Evolutionary conservation across 169 alveolate genomes (phyloP).

Genomic region (Plasmodium sp.): DNA sequence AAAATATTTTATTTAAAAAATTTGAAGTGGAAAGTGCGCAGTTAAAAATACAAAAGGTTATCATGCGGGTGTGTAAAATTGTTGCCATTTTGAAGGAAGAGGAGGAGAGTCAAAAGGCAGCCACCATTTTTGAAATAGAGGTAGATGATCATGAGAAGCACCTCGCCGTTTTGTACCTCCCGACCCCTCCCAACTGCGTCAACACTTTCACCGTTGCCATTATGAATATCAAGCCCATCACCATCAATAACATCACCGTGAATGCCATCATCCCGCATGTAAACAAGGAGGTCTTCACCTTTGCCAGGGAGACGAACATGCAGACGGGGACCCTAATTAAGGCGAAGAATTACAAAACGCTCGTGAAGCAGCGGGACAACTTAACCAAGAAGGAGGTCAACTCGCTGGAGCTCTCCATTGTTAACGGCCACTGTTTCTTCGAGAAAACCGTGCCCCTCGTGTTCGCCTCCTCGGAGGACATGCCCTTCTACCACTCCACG

Average conservation of each 20-base stretch:
- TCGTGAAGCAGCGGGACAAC: constrained; percentile 68
- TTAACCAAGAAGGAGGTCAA: constrained; percentile 48
- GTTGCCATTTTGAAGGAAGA: not conserved
- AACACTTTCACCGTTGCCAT: constrained; percentile 35
- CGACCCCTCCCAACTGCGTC: not conserved
- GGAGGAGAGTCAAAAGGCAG: not conserved
- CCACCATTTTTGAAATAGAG: constrained; percentile 41
- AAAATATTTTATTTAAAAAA: constrained; percentile 63
- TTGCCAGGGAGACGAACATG: constrained; percentile 1
- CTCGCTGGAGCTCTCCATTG: constrained; percentile 27
- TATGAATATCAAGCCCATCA: constrained; percentile 44
- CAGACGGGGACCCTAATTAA: constrained; percentile 49
- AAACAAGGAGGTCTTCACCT: constrained; percentile 7
- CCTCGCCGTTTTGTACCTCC: constrained; percentile 21
- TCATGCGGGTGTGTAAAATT: constrained; percentile 63
- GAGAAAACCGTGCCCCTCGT: constrained; percentile 58
- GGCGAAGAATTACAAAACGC: constrained; percentile 48
- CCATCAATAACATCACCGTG: constrained; percentile 50
- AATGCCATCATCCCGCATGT: constrained; percentile 71
- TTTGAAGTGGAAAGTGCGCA: constrained; percentile 33
- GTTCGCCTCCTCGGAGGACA: constrained; percentile 34
- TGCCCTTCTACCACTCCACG: constrained; percentile 23
- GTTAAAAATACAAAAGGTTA: constrained; percentile 52
- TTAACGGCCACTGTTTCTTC: constrained; percentile 33
- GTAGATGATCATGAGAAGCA: constrained; percentile 32